Base-by-base conservation (phyloP, 306 rosid species). In the Dalbergia cultrata region DNA sequence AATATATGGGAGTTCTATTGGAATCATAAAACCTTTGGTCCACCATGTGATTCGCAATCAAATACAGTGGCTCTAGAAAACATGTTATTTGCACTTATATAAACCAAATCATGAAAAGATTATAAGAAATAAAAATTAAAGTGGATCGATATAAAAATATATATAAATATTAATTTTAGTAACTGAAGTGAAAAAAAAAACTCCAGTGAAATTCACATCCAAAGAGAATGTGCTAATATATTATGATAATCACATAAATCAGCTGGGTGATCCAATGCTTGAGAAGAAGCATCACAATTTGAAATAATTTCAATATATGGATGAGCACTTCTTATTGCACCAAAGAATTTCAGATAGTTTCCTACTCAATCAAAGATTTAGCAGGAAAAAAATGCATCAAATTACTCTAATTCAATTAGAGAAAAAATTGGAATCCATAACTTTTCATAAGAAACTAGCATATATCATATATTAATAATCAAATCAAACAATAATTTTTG, bases 171-270 rank as follows among this genome's bases (percentile, higher is more conserved):
- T 21, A 21, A 21, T 21, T 21, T 21, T 21, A 21, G 1, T 21
- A 21, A 21, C 1, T n/a, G n/a, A 21, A 21, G 22, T 21, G 22
- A 21, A 21, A 21, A 21, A 21, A 0, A 21, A 21, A 21, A 21
- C 22, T 21, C 22, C 22, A 21, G 0, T 21, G 22, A 21, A 2
- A 26, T 26, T 26, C 22, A 21, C 22, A 21, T 21, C 1, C 50
- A 75, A 76, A 73, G 76, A 80, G 78, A n/a, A 26, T 17, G 74
- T 14, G 73, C 85, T 4, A 50, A 78, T 45, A 75, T 63, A 50
- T 88, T 93, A 95, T 95, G 99, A 75, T 77, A 95, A 87, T 95
- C 99, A 82, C 89, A 95, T 57, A 90, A 58, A 76, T 95, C 97
- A 72, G 97, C 97, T 10, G 98, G 98, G 83, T 95, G 99, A 88